These are phyloP conservation scores for Cardamine occulta DNA, from an alignment of 345 rosid genomes.

Conservation along the genomic window DNA sequence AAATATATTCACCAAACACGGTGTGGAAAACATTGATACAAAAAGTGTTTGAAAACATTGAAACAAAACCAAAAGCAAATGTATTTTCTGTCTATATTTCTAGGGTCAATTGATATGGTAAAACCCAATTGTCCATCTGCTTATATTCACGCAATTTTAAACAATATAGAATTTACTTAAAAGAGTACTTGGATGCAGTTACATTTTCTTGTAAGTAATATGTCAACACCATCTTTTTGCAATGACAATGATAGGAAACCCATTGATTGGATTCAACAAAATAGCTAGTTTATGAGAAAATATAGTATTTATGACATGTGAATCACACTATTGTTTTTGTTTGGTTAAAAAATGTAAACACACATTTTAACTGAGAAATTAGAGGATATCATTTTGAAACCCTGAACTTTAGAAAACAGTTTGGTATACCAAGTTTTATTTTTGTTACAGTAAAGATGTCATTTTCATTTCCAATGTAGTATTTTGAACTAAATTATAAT, in stretches of 20 bases:
- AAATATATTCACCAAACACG: not conserved
- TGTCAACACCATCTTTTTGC: not conserved
- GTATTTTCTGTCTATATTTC: not conserved
- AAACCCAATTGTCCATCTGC: not conserved
- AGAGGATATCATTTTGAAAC: not conserved
- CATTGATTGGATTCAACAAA: constrained; percentile 3
- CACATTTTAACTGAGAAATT: not conserved
- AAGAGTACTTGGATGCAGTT: not conserved
- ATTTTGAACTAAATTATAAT: not conserved
- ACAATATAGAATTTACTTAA: not conserved
- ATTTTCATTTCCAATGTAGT: not conserved
- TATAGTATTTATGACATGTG: not conserved
- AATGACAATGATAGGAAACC: not conserved
- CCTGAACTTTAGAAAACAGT: not conserved
- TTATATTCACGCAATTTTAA: not conserved
- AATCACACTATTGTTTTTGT: not conserved
- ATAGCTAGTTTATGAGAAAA: not conserved
- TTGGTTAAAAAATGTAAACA: not conserved
- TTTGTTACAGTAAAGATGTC: not conserved
- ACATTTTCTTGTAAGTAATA: not conserved
- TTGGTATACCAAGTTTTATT: not conserved
- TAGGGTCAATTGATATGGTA: not conserved
- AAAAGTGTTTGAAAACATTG: not conserved
- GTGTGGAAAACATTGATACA: not conserved
- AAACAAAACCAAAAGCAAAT: not conserved